Base-by-base conservation (phyloP, 1,139 yeast genomes). In the Blastobotrys proliferans region DNA sequence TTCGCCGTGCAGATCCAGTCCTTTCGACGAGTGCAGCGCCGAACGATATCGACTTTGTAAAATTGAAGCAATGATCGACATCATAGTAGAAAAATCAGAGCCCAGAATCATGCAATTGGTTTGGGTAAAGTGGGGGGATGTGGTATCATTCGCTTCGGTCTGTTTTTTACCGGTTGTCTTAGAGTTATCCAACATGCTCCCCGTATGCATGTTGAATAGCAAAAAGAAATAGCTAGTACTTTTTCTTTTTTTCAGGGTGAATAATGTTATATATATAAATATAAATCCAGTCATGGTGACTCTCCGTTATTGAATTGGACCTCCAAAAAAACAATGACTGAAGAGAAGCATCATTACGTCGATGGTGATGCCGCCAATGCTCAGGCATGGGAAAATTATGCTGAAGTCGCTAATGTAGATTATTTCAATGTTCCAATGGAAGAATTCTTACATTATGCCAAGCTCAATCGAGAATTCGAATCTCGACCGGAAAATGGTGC, bases 381-480 rank as follows among this genome's bases (percentile, higher is more conserved):
- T 6, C 18, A 25, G 9, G 42, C 24, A 2, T 42, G 24, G 19
- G 45, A 42, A 19, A 13, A 29, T 18, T 38, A 38, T 14, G 45
- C 42, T 21, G 36, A 26, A 16, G 14, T 19, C 4, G 43, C 33
- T 13, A 22, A 38, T 3, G 40, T 24, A 11, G 54, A 53, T 29
- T 36, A 44, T 32, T 50, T 50, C 44, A 40, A 53, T 35, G 49
- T 60, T n/a, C 63, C 66, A 4, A 35, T 61, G 13, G 61, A 60
- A 50, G 62, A 55, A 30, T 63, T 56, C 39, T 45, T 54, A 9
- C 52, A 62, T 53, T 61, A 58, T 32, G 67, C 67, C 4, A 43
- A 43, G 10, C 44, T 62, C 25, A 66, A 62, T 47, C 57, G 67
- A 35, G 58, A 58, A 16, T 43, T 39, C 32, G 66, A 62, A 43